Conservation (phyloP, 1,284 basidiomycete genomes). For the Leccinum subrobustum region DNA sequence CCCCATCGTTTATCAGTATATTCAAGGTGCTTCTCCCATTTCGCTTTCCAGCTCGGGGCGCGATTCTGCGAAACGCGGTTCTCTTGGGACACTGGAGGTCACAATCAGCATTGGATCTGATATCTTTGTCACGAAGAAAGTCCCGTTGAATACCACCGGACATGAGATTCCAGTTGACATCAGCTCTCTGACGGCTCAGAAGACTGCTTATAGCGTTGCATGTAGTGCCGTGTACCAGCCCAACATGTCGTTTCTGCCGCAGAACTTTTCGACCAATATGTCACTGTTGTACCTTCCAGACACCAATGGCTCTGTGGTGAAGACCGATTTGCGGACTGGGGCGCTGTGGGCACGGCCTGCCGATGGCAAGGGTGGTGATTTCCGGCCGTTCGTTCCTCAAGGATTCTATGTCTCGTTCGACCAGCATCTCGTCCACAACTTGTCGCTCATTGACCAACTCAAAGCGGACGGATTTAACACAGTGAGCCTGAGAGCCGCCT, state of each 20-base stretch:
- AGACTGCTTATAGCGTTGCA: constrained; percentile 20
- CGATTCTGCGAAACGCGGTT: constrained; percentile 1
- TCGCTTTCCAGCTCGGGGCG: constrained; percentile 32
- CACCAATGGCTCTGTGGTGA: constrained; percentile 32
- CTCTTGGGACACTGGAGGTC: constrained; percentile 34
- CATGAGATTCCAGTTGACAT: constrained; percentile 24
- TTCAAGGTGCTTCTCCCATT: constrained; percentile 49
- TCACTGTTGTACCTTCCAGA: constrained; percentile 34
- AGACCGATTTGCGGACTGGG: constrained; percentile 33
- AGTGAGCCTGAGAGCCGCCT: constrained; percentile 10
- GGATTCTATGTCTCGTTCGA: constrained; percentile 31
- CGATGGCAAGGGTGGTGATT: constrained; percentile 13
- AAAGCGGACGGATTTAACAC: constrained; percentile 31
- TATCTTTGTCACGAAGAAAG: constrained; percentile 40
- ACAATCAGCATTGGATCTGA: constrained; percentile 43
- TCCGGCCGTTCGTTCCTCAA: constrained; percentile 31
- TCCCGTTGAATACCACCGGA: constrained; percentile 51
- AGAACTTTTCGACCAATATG: constrained; percentile 20
- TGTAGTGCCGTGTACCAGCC: constrained; percentile 25
- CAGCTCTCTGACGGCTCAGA: constrained; percentile 16
- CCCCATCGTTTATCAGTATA: constrained; percentile 48
- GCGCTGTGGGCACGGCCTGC: constrained; percentile 24
- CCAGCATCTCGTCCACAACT: constrained; percentile 18
- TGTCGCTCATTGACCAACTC: constrained; percentile 23
- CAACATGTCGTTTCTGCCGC: constrained; percentile 1